Percentiles rank a stretch among this genome's conserved stretches.
Conservation (phyloP, 331 rosid species). For the Pyracantha coccinea region DNA sequence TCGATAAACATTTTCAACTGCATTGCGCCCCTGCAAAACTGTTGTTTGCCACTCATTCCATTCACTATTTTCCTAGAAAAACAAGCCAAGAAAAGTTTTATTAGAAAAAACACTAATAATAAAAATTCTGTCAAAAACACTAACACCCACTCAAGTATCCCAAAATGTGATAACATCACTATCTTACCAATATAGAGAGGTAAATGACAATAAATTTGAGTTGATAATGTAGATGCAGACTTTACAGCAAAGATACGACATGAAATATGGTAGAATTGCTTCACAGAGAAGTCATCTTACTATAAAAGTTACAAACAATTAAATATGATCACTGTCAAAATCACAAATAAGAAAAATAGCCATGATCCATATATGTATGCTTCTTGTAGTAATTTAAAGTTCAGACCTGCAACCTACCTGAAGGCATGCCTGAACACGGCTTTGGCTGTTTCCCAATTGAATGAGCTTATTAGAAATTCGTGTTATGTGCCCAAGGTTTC, state of each 20-base stretch:
- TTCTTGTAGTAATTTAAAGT: not conserved
- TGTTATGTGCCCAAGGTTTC: constrained; percentile 87
- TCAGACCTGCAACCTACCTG: constrained; percentile 47
- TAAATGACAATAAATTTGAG: not conserved
- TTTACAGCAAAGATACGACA: not conserved
- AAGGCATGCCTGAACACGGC: constrained; percentile 52
- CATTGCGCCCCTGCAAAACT: constrained; percentile 78
- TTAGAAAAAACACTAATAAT: not conserved
- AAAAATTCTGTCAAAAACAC: not conserved
- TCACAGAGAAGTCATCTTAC: not conserved
- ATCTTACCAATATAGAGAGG: not conserved
- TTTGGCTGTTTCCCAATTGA: constrained; percentile 60
- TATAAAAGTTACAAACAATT: not conserved
- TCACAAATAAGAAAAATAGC: not conserved
- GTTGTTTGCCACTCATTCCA: constrained; percentile 93
- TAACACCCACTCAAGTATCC: not conserved
- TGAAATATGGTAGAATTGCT: not conserved
- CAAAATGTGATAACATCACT: not conserved
- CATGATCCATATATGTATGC: not conserved
- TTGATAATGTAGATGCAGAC: not conserved
- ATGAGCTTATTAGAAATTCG: constrained; percentile 69
- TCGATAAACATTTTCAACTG: constrained; percentile 80
- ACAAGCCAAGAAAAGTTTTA: not conserved
- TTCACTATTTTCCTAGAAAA: constrained; percentile 62
- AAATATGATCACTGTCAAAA: not conserved